Base-by-base conservation (phyloP, 140 eudicot species). In the Ambrosia hybrid region DNA sequence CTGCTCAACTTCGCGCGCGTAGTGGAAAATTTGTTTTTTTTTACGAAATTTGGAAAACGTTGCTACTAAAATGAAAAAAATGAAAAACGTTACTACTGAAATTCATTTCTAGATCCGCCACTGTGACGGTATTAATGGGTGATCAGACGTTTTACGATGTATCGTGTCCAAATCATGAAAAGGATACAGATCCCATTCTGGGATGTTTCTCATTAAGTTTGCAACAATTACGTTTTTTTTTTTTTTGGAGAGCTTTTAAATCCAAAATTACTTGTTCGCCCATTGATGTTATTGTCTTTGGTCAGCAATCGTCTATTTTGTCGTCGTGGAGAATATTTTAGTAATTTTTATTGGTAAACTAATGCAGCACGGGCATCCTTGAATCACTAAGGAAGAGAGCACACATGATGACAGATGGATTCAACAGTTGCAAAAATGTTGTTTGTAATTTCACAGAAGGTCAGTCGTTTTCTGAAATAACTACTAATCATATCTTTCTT, bases 401-500 rank as follows among this genome's bases (percentile, higher is more conserved):
- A 41, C 96, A 84, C 62, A 74, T 95, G 78, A 91, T 95, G 99
- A 95, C 99, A 0, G 96, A 91, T 72, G 99, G 99, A 75, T 95
- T 90, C 80, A 95, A 95, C 84, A 91, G 96, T 80, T 95, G 97
- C 81, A 95, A 91, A 88, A 95, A 95, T 66, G 95, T 95, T n/a
- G 97, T 86, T 49, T 95, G 97, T 65, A 95, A 95, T 76, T 95
- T 95, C 73, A 95, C 99, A 15, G 99, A 95, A 95, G 99, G 99
- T 91, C 30, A 63, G 78, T 11, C 61, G 11, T 57, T 67, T 57
- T 38, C 12, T 38, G 0, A 17, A n/a, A 46, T 48, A 39, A 30
- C 43, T 66, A 38, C 36, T 12, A 13, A 34, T 36, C 48, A 30
- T 15, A 39, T 75, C 49, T 59, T 65, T 62, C 16, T 48, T 49